Percentiles rank a stretch among this genome's conserved stretches.
Evolutionary conservation across 108 stramenopile genomes (phyloP).

Genomic region (Bacterosira constricta): DNA sequence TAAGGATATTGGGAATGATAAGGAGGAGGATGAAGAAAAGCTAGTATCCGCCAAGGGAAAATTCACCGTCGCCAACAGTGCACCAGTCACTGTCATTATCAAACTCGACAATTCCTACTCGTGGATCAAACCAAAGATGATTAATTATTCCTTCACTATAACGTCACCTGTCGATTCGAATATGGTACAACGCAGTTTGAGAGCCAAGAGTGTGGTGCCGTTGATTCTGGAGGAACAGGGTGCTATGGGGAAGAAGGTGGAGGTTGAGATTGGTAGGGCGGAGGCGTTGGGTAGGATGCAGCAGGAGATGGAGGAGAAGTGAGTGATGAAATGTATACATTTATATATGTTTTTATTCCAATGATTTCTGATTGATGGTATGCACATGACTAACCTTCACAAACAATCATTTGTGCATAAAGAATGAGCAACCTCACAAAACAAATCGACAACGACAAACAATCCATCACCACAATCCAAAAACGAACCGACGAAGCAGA

Average conservation of each 20-base stretch:
- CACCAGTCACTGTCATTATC: constrained; percentile 37
- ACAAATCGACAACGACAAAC: constrained; percentile 15
- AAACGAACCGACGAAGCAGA: constrained; percentile 30
- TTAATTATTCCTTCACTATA: constrained; percentile 36
- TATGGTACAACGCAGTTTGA: constrained; percentile 31
- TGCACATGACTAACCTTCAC: too few relatives aligned
- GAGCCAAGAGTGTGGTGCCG: constrained; percentile 31
- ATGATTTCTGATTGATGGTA: too few relatives aligned
- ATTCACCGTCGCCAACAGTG: constrained; percentile 43
- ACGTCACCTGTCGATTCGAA: constrained; percentile 31
- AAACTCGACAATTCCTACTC: constrained; percentile 39
- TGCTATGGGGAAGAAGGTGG: constrained; percentile 1
- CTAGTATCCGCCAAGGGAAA: constrained; percentile 33
- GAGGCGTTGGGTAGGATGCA: constrained; percentile 25
- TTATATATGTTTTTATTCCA: too few relatives aligned
- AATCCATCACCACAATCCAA: constrained; percentile 10
- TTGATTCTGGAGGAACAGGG: constrained; percentile 26
- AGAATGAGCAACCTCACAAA: constrained; percentile 11
- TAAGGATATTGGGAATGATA: constrained; percentile 1
- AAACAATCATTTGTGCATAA: background rate
- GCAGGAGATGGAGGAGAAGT: constrained; percentile 30
- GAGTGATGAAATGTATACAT: background rate
- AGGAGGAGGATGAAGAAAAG: constrained; percentile 4
- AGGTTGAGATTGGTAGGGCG: constrained; percentile 6
- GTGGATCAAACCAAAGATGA: constrained; percentile 39